Conservation (phyloP, 2,329 filamentous ascomycete species). For the Aaosphaeria arxii region DNA sequence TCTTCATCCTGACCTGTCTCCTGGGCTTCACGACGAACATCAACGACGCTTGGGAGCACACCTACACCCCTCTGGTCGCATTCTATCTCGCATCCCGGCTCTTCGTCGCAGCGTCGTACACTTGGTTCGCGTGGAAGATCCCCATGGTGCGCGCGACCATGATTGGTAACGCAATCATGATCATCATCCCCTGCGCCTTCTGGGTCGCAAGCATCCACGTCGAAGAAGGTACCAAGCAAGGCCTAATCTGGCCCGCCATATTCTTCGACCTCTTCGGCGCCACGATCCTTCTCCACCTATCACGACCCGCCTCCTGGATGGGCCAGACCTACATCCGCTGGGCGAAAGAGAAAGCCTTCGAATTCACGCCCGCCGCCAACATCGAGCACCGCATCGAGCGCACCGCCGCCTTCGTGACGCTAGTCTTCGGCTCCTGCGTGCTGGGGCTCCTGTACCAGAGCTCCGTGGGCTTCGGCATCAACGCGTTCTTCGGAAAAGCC, state of each 20-base stretch:
- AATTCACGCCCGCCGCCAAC: conserved; percentile 61
- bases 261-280: conserved; percentile 52
- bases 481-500: conserved; percentile 62
- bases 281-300: conserved; percentile 41
- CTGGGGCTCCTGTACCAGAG: conserved; percentile 61
- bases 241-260: conserved; percentile 56
- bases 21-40: conserved; percentile 64
- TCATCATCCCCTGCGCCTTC: conserved; percentile 49
- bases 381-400: conserved; percentile 66
- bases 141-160: conserved; percentile 59
- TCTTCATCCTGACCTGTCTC: conserved; percentile 61
- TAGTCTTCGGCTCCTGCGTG: conserved; percentile 64
- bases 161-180: conserved; percentile 46
- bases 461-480: conserved; percentile 49
- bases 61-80: conserved; percentile 57
- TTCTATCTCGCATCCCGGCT: conserved; percentile 60
- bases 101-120: conserved; percentile 50
- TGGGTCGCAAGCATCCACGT: conserved; percentile 62
- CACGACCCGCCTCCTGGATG: conserved; percentile 19
- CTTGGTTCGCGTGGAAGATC: conserved; percentile 47
- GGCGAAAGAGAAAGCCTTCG: conserved; percentile 44
- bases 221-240: conserved; percentile 53
- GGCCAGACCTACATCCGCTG: conserved; percentile 11
- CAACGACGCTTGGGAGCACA: conserved; percentile 51
- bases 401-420: conserved; percentile 62